Evolutionary conservation across 805 yeast genomes (phyloP), one percentile per base, ranked within the genome.

Genomic region (Barnettozyma sucrosica): DNA sequence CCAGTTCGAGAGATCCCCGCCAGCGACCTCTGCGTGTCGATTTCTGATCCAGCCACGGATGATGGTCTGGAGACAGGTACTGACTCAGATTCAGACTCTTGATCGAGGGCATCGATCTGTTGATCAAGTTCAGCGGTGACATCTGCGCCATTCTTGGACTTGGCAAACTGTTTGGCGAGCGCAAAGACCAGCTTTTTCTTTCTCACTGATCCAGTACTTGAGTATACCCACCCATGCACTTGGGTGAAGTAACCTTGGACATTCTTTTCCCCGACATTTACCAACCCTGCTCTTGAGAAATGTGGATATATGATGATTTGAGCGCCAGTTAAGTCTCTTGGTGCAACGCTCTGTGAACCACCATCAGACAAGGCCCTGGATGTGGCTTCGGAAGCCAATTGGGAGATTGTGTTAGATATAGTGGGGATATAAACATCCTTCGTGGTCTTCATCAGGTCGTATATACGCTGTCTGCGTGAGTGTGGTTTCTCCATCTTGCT

Each of bases 101-200:
- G 52, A 19, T 60, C 51, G 5, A 59, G 42, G 11, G 48, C 46
- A 36, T 66, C 67, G 19, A 73, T 39, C 47, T 71, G 70, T 6
- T 62, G 62, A 43, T 70, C 73, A 21, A 71, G 50, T 50, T 68
- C 68, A 24, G 61, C 65, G 0, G 64, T 65, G 1, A 67, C 56
- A 10, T 63, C 55, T 14, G 50, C 58, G 3, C 58, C 57, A 34
- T 58, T 60, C 5, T 64, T 51, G 5, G 68, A 42, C 43, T 79
- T 77, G 0, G 81, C 76, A 43, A 85, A 68, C 62, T 86, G 89
- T 50, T 79, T 78, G 3, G 89, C 87, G 39, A 89, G 65, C 0
- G 89, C 74, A 20, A 85, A 62, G 28, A 90, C 69, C 39, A 90
- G 62, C 49, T 82, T 69, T 63, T 89, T 88, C 58, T 84, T 88